Percentiles rank a stretch among this genome's conserved stretches.
Conservation (phyloP, 2,329 filamentous ascomycete genomes). For the Colletotrichum tanaceti region DNA sequence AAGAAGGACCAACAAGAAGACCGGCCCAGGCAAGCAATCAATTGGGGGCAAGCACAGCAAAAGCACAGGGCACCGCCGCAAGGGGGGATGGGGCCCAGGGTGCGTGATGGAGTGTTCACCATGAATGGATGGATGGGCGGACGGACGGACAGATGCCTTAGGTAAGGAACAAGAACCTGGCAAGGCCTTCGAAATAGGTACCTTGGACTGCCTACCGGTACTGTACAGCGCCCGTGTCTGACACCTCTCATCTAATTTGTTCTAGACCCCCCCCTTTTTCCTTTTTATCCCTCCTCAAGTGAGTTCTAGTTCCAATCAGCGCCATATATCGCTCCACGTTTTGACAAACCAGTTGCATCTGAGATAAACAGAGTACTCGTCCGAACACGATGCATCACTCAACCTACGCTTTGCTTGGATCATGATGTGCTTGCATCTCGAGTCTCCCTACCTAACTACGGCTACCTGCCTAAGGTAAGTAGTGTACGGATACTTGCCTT, state of each 20-base stretch:
- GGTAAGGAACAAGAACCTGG: constrained; percentile 13
- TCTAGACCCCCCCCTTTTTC: constrained; percentile 8
- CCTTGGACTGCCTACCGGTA: too few relatives aligned
- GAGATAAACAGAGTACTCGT: background rate
- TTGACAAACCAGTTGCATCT: background rate
- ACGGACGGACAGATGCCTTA: too few relatives aligned
- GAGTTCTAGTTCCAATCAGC: constrained; percentile 7
- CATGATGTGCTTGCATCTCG: background rate
- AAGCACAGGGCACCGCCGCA: constrained; percentile 25
- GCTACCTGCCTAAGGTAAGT: background rate
- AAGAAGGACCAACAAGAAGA: background rate
- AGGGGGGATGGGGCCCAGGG: background rate
- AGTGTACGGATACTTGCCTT: constrained; percentile 1
- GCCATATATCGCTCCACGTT: constrained; percentile 15
- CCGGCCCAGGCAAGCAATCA: constrained; percentile 23
- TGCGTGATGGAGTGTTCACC: constrained; percentile 4
- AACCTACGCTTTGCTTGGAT: too few relatives aligned
- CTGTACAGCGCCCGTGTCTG: constrained; percentile 8
- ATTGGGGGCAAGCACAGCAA: constrained; percentile 26
- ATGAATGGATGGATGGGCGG: background rate
- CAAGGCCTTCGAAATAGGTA: background rate
- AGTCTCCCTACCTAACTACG: too few relatives aligned
- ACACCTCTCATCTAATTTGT: constrained; percentile 11
- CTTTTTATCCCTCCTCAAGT: background rate
- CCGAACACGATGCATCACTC: background rate